A percentile compares a stretch with the other conserved stretches of the same genome.
These are phyloP conservation scores for Boechera divaricarpa DNA, from an alignment of 345 rosid species.

Conservation along the genomic window DNA sequence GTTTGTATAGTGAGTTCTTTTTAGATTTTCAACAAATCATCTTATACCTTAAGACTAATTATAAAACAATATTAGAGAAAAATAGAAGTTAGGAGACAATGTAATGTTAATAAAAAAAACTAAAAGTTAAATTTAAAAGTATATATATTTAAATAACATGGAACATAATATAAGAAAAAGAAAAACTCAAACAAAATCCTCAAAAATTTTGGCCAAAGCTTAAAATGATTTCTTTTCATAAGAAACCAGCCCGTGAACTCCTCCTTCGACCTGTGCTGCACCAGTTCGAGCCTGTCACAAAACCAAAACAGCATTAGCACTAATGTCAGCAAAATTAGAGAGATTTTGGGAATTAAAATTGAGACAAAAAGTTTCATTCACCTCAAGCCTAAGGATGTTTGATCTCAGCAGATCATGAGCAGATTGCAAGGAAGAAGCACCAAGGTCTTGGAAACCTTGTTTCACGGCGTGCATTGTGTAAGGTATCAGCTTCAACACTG, in stretches of 20 bases:
- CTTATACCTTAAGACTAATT: neutral
- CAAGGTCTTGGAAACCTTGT: conserved; percentile 98
- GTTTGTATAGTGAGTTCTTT: neutral
- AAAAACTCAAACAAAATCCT: conserved; percentile 12
- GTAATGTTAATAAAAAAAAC: neutral
- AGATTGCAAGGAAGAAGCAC: conserved; percentile 75
- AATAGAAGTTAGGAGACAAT: neutral
- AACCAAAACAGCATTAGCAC: conserved; percentile 19
- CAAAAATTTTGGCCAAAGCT: conserved; percentile 19
- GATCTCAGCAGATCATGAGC: conserved; percentile 81
- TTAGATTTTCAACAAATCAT: neutral
- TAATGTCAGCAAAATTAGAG: neutral
- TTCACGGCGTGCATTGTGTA: conserved; percentile 96
- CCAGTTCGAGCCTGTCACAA: conserved; percentile 75
- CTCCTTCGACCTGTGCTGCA: conserved; percentile 94
- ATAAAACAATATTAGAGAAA: neutral
- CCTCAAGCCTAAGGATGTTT: conserved; percentile 85
- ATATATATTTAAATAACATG: neutral
- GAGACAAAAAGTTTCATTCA: conserved; percentile 26
- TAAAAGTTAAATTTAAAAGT: neutral
- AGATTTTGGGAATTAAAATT: neutral
- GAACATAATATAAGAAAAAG: neutral
- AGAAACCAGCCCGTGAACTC: conserved; percentile 76
- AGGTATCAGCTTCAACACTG: conserved; percentile 77
- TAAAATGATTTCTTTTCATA: conserved; percentile 67